Evolutionary conservation across 2,329 filamentous ascomycete species (phyloP).

Genomic region (Fusarium metavorans): DNA sequence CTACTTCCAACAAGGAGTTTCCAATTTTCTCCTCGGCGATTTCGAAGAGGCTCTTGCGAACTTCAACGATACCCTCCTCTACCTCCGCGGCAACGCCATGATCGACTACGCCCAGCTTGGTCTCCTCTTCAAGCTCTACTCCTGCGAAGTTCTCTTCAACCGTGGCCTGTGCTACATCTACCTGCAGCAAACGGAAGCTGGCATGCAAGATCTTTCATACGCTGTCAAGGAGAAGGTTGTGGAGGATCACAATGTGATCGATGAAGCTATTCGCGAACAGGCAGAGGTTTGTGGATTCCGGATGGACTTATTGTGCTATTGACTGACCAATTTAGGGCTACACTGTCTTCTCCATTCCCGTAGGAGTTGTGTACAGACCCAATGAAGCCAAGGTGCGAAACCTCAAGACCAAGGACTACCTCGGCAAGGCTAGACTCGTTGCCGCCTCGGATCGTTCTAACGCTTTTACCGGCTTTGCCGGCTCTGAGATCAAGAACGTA

Average conservation of each 20-base stretch:
- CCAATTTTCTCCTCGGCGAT: conserved; percentile 95
- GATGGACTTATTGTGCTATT: neutral
- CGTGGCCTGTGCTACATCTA: conserved; percentile 98
- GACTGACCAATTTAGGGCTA: conserved; percentile 76
- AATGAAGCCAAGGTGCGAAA: conserved; percentile 99
- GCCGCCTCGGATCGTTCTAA: conserved; percentile 86
- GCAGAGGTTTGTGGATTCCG: conserved; percentile 75
- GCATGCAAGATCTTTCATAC: conserved; percentile 90
- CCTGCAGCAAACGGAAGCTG: conserved; percentile 88
- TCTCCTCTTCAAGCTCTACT: conserved; percentile 95
- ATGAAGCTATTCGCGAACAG: conserved; percentile 93
- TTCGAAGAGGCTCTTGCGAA: conserved; percentile 98
- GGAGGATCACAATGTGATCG: conserved; percentile 96
- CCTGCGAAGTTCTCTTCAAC: conserved; percentile 98
- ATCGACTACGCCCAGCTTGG: conserved; percentile 98
- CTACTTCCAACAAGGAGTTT: conserved; percentile 98
- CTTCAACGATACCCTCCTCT: conserved; percentile 97
- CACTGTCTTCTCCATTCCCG: conserved; percentile 97
- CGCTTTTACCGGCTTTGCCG: conserved; percentile 85
- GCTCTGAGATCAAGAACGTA: conserved; percentile 82
- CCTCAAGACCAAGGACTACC: conserved; percentile 95
- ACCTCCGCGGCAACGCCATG: conserved; percentile 93
- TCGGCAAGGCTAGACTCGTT: conserved; percentile 94
- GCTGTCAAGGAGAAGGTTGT: conserved; percentile 97
- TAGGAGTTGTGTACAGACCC: conserved; percentile 93